Conservation (phyloP, 2,329 filamentous ascomycete species). For the Cladosporium austrohemisphaericum region DNA sequence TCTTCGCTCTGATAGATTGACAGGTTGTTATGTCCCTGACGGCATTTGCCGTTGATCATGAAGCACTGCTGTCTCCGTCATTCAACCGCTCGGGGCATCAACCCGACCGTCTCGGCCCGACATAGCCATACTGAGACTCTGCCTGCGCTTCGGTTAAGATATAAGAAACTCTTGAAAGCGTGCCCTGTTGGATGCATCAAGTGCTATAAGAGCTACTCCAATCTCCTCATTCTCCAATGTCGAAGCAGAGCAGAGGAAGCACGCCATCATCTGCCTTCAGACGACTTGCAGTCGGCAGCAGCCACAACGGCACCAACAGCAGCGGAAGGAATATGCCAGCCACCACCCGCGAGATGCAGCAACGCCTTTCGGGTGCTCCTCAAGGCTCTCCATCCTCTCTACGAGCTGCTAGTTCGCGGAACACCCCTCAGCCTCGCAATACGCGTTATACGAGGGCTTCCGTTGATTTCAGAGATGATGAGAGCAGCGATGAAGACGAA, state of each 20-base stretch:
- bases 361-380: neutral
- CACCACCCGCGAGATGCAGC: conserved; percentile 7
- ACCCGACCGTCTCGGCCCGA: no score
- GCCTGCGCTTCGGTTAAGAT: neutral
- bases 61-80: no score
- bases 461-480: no score
- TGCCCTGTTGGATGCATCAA: neutral
- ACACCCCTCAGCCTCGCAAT: neutral
- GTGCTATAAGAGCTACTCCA: neutral
- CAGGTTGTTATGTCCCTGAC: no score
- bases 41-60: no score
- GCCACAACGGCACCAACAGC: neutral
- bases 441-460: no score
- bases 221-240: neutral
- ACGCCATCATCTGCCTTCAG: neutral
- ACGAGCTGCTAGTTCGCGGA: conserved; percentile 1
- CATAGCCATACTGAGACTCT: no score
- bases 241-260: neutral
- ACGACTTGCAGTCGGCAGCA: neutral
- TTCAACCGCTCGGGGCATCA: no score
- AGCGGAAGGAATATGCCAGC: conserved; percentile 11
- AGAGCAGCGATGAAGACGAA: conserved; percentile 2
- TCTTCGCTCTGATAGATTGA: no score
- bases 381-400: neutral
- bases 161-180: neutral